Conservation (phyloP, 2,329 filamentous ascomycete species). For the Fusarium tjaetaba region DNA sequence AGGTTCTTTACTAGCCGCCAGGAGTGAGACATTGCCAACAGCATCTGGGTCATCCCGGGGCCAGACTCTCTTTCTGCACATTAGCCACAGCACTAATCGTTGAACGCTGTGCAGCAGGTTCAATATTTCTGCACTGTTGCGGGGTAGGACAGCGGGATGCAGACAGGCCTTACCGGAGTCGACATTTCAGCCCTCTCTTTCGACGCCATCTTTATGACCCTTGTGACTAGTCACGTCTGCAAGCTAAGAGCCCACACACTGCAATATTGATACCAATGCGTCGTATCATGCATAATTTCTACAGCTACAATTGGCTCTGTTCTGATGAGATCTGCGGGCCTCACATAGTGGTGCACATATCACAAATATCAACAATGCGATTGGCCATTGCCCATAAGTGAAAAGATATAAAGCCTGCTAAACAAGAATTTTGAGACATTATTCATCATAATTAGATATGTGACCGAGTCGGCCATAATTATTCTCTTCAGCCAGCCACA, state of each 20-base stretch:
- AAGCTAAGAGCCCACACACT: no score
- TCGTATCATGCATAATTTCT: background rate
- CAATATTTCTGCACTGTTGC: background rate
- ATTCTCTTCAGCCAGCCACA: background rate
- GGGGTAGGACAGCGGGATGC: background rate
- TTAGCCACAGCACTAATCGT: background rate
- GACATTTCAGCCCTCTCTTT: background rate
- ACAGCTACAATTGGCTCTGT: background rate
- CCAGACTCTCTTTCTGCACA: background rate
- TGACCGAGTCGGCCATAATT: no score
- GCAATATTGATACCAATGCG: no score
- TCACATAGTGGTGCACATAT: background rate
- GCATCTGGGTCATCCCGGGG: background rate
- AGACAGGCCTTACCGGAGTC: background rate
- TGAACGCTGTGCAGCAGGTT: background rate
- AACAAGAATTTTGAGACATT: no score
- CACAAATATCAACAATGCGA: background rate
- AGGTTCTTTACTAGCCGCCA: background rate
- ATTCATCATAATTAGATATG: no score
- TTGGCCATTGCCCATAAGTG: background rate
- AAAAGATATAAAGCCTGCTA: no score
- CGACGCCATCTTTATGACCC: background rate
- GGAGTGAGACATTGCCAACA: background rate
- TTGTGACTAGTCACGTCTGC: background rate
- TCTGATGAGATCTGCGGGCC: rapidly evolving